phyloP scores from a whole-genome alignment of 768 basidiomycete species.

The Boletus pseudo-olivaceus region DNA sequence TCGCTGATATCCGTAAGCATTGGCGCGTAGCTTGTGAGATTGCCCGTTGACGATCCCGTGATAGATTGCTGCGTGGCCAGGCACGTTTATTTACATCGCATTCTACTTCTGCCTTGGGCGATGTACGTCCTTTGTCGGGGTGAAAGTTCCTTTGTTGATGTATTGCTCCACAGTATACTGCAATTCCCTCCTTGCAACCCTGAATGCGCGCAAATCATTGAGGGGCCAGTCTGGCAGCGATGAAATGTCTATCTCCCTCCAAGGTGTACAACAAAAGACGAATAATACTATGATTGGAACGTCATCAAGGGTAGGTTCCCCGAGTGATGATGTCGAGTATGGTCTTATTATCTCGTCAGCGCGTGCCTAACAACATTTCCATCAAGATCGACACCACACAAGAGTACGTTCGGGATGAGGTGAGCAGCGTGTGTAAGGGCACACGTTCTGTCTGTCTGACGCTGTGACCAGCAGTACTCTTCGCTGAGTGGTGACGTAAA shows the following conservation, averaged over 20 bases:
- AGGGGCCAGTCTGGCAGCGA: conserved; percentile 28
- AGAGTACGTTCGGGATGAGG: conserved; percentile 47
- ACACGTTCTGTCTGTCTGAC: neutral
- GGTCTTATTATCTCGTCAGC: conserved; percentile 12
- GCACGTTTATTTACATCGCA: conserved; percentile 58
- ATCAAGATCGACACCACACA: conserved; percentile 68
- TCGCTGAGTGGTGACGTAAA: conserved; percentile 16
- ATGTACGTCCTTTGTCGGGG: conserved; percentile 35
- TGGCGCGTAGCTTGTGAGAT: neutral
- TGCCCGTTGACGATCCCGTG: neutral
- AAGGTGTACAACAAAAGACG: conserved; percentile 28
- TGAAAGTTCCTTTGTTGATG: neutral
- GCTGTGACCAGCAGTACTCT: conserved; percentile 17
- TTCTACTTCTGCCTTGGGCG: conserved; percentile 66
- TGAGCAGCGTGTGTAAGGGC: conserved; percentile 1
- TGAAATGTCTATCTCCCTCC: conserved; percentile 32
- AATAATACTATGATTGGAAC: conserved; percentile 11
- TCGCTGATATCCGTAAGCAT: conserved; percentile 50
- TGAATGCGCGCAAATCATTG: conserved; percentile 54
- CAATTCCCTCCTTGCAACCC: conserved; percentile 58
- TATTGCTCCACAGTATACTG: conserved; percentile 44
- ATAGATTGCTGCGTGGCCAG: conserved; percentile 49
- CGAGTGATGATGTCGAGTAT: no score
- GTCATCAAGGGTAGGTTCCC: conserved; percentile 9
- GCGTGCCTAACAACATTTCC: conserved; percentile 48